These are phyloP conservation scores for Globisporangium cystogenes DNA, from an alignment of 352 stramenopile species.

Conservation along the genomic window DNA sequence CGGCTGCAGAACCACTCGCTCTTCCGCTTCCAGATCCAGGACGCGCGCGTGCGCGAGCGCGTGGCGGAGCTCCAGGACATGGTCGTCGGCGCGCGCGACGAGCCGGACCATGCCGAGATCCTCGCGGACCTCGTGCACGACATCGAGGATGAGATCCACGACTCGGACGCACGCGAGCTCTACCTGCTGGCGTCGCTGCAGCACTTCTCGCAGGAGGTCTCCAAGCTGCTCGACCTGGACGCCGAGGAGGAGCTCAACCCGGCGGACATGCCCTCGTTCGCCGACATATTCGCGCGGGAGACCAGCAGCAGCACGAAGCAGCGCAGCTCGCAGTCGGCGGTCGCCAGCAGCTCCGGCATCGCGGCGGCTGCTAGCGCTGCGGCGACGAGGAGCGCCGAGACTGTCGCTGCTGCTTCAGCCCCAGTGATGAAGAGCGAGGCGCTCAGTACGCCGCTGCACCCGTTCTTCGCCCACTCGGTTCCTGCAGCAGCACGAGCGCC, in stretches of 20 bases:
- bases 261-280: conserved; percentile 22
- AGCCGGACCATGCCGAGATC: conserved; percentile 41
- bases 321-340: background rate
- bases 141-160: conserved; percentile 39
- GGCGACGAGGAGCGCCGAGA: background rate
- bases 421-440: too few relatives aligned
- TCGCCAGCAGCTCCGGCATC: background rate
- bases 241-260: conserved; percentile 18
- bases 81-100: conserved; percentile 29
- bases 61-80: conserved; percentile 45
- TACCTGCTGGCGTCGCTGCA: conserved; percentile 56
- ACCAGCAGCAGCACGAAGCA: conserved; percentile 2
- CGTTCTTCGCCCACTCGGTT: background rate
- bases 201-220: conserved; percentile 62
- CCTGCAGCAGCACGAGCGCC: background rate
- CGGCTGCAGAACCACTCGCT: conserved; percentile 40
- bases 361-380: background rate
- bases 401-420: background rate
- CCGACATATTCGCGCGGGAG: conserved; percentile 13
- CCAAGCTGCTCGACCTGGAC: conserved; percentile 51
- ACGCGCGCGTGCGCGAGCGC: conserved; percentile 25
- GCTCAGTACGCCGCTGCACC: background rate
- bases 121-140: conserved; percentile 23
- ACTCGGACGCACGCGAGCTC: conserved; percentile 28
- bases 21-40: conserved; percentile 66